Evolutionary conservation across 2,329 filamentous ascomycete species (phyloP).

Genomic region (Fusarium tricinctum): DNA sequence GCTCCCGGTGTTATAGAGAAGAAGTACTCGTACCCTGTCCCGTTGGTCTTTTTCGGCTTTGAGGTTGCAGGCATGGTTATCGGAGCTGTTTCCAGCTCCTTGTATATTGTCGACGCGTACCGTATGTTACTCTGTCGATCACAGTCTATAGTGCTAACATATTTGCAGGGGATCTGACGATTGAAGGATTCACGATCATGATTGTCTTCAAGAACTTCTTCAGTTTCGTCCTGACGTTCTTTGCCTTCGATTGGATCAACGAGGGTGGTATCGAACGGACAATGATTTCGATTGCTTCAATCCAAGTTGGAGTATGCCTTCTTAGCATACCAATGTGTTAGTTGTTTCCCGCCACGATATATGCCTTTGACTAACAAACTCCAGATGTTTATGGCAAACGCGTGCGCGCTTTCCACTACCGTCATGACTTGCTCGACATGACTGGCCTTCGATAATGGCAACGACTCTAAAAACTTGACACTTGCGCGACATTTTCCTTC

Average conservation of each 20-base stretch:
- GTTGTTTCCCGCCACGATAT: conserved; percentile 68
- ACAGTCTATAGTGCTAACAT: background rate
- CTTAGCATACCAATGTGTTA: conserved; percentile 83
- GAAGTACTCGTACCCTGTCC: conserved; percentile 78
- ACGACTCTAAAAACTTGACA: conserved; percentile 2
- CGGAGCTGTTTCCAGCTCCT: conserved; percentile 84
- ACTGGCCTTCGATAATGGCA: conserved; percentile 49
- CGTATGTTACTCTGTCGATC: conserved; percentile 65
- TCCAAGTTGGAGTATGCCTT: conserved; percentile 83
- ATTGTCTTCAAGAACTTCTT: conserved; percentile 97
- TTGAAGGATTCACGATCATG: conserved; percentile 91
- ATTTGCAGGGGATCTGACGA: conserved; percentile 76
- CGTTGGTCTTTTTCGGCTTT: conserved; percentile 85
- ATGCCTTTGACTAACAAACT: conserved; percentile 5
- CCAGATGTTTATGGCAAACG: conserved; percentile 84
- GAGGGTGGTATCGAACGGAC: conserved; percentile 69
- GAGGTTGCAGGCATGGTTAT: conserved; percentile 93
- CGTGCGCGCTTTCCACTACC: conserved; percentile 79
- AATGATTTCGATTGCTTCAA: conserved; percentile 79
- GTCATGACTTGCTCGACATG: conserved; percentile 75
- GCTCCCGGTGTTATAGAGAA: conserved; percentile 67
- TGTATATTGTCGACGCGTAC: conserved; percentile 95
- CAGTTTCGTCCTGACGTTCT: conserved; percentile 86
- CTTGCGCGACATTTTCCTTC: conserved; percentile 32
- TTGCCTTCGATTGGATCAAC: conserved; percentile 86